Base-by-base conservation (phyloP, 257 asterid genomes). In the Penstemon newberryi region DNA sequence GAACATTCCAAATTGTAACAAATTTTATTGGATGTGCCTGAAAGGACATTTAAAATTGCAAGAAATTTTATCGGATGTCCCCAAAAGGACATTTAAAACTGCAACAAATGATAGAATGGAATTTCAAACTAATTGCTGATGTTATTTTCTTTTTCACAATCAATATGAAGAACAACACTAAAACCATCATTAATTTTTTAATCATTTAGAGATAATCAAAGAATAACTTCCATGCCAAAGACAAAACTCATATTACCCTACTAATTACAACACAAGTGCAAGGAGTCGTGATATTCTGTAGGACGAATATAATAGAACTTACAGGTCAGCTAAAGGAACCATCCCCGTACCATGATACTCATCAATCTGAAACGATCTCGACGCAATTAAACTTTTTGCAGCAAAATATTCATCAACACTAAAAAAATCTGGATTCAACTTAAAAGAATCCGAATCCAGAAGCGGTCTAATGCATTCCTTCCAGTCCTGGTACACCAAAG, bases 311-410 rank as follows among this genome's bases (percentile, higher is more conserved):
- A 63, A 0, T 5, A 13, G 33, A 78, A 88, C 97, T 81, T 81
- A 91, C 95, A 92, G 93, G 83, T 92, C 98, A 50, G 97, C 98
- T 76, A 92, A 76, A 67, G 98, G 98, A 67, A 88, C 98, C 98
- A 92, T 92, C 71, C 98, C 98, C 56, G 53, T 79, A 72, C 97
- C 97, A 73, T 90, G 84, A 68, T 82, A 88, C 62, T 83, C 93
- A 74, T 92, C 98, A 25, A 92, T 79, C 70, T 83, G 81, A 78
- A 92, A 92, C 1, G 98, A 80, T 12, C 98, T 80, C 3, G 97
- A 92, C 51, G 98, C 86, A 75, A 88, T 75, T 63, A 92, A 86
- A 77, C 97, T 92, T 78, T 77, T 92, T 7, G 96, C 96, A 55
- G 95, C 87, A 42, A 86, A 72, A 69, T 92, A 92, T 56, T 82